Percentiles rank a stretch among this genome's conserved stretches.
phyloP scores from a whole-genome alignment of 306 rosid species.

The Prunus salicina region DNA sequence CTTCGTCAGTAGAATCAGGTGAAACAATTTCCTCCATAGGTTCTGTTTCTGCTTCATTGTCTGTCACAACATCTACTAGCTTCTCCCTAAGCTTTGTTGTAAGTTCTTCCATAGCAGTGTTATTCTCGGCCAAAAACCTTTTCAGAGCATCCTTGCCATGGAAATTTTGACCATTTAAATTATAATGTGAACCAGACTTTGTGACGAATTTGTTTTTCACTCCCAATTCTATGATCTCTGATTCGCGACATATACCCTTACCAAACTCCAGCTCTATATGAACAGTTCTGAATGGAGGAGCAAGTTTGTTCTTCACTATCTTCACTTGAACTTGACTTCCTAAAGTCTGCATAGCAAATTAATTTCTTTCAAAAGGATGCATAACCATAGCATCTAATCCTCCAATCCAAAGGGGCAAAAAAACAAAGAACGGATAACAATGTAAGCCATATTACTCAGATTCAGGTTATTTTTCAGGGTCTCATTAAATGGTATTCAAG shows the following conservation, averaged over 20 bases:
- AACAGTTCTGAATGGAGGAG: conserved; percentile 81
- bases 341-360: conserved; percentile 45
- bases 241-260: conserved; percentile 65
- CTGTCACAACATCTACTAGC: conserved; percentile 36
- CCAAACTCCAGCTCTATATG: conserved; percentile 91
- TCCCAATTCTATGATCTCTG: conserved; percentile 65
- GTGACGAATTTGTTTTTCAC: conserved; percentile 56
- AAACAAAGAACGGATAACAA: neutral
- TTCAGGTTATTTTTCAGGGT: neutral
- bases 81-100: conserved; percentile 57
- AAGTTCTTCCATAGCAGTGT: conserved; percentile 52
- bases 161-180: conserved; percentile 44
- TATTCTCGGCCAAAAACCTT: conserved; percentile 52
- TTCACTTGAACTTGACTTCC: conserved; percentile 86
- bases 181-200: conserved; percentile 45
- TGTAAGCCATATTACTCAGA: neutral
- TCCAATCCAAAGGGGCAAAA: neutral
- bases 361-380: conserved; percentile 1
- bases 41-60: conserved; percentile 33
- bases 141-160: conserved; percentile 69
- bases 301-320: conserved; percentile 94
- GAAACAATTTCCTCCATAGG: conserved; percentile 42
- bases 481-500: neutral
- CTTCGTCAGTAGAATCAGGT: conserved; percentile 69
- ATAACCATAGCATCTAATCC: conserved; percentile 4